These are phyloP conservation scores for Cucurbita moschata DNA, from an alignment of 306 rosid species.

Conservation along the genomic window DNA sequence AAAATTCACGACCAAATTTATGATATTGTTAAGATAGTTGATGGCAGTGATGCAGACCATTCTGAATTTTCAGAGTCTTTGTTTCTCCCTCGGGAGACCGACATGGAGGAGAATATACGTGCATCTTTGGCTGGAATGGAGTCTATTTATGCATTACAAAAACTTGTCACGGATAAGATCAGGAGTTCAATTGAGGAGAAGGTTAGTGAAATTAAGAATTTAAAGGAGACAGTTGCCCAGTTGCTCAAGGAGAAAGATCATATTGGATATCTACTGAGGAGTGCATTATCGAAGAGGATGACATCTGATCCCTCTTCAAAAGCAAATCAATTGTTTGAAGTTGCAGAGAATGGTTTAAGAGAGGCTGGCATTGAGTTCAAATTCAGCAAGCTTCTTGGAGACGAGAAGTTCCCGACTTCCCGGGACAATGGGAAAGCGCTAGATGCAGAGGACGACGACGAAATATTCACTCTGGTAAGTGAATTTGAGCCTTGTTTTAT, in stretches of 20 bases:
- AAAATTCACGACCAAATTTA: conserved; percentile 66
- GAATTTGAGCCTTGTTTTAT: not conserved
- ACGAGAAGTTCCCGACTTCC: conserved; percentile 22
- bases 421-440: conserved; percentile 21
- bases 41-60: conserved; percentile 38
- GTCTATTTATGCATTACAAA: conserved; percentile 51
- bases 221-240: conserved; percentile 54
- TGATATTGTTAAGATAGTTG: conserved; percentile 40
- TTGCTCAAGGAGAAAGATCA: conserved; percentile 77
- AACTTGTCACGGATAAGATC: conserved; percentile 46
- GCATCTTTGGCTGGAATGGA: conserved; percentile 96
- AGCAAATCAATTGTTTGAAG: conserved; percentile 53
- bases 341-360: conserved; percentile 79
- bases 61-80: conserved; percentile 55
- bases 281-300: conserved; percentile 64
- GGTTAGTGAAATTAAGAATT: conserved; percentile 37
- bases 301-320: conserved; percentile 36
- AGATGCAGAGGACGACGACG: conserved; percentile 58
- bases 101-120: conserved; percentile 67
- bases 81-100: conserved; percentile 84
- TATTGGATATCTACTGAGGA: conserved; percentile 79
- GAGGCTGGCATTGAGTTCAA: conserved; percentile 85
- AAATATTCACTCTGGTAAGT: conserved; percentile 67
- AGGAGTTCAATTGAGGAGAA: conserved; percentile 55
- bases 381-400: conserved; percentile 62